Base-by-base conservation (phyloP, 441 rosid species). In the Erodium trifolium region DNA sequence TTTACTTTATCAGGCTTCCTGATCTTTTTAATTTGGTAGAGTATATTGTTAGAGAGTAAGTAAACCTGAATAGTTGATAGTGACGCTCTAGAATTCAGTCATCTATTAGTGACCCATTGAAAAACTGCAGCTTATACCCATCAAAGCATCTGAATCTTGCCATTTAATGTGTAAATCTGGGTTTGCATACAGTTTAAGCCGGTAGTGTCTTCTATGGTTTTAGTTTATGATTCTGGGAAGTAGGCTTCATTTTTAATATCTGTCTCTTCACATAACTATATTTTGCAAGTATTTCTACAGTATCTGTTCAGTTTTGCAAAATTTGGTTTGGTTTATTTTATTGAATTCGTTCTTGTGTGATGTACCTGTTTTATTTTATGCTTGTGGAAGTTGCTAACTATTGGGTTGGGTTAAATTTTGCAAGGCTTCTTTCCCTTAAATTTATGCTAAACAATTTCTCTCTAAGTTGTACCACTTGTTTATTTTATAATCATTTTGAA, bases 291-390 rank as follows among this genome's bases (percentile, higher is more conserved):
- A 59, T 59, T 59, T 18, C 34, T 59, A 7, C 31, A 59, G 29
- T 59, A 18, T 23, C 31, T 2, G 12, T 59, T 19, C 18, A 59
- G 64, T 59, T 59, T 18, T 9, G 34, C 34, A 3, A 59, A 59
- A 57, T 17, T 14, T 57, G 55, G 59, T 51, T 51, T 51, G 59
- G 13, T n/a, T n/a, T 51, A 51, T n/a, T 51, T 51, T n/a, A 51
- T 51, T 51, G 17, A 51, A n/a, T 51, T 51, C 18, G 18, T 14
- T 14, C 19, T 51, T 4, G 2, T 59, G 64, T 18, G 18, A 59
- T 23, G 31, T 18, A 59, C 64, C 64, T 3, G 12, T 19, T 23
- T 19, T 60, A 11, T 60, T 23, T 60, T 60, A 19, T 60, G n/a
- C 23, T 19, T 60, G 34, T 60, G 65, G 35, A 60, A 13, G 35